Evolutionary conservation across 768 basidiomycete species (phyloP), one percentile per base, ranked within the genome.

Genomic region (Leccinum subtestaceum): DNA sequence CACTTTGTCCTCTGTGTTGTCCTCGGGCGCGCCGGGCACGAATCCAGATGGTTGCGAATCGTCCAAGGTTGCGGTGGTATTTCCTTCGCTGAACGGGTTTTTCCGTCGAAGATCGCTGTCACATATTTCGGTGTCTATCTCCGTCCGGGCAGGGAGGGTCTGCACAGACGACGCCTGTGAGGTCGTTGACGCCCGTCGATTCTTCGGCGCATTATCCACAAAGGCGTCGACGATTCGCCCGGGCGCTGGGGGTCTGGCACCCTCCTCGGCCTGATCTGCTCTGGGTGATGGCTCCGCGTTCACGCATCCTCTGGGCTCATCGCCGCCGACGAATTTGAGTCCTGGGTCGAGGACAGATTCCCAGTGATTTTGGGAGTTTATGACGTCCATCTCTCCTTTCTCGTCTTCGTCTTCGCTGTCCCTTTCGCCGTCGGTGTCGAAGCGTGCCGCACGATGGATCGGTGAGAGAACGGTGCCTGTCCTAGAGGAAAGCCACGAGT

Each of bases 331-430:
- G 38, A 60, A 59, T 57, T 55, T 9, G 2, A 51, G 53, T 9
- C 27, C 54, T 15, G 64, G 56, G 15, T 50, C 69, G 25, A 64
- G 66, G 17, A 69, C 59, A 49, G 64, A 67, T 61, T 47, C 64
- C n/a, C 67, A 67, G 4, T 67, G 67, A 25, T 71, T 71, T 34
- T 71, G 70, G 67, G 65, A 65, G 23, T 57, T 63, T 23, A 48
- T 58, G 27, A 55, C 36, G 2, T 60, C 62, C 1, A 11, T 58
- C 6, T 63, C 65, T 5, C 66, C 69, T 25, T 67, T 54, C 25
- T 60, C 57, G 50, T 60, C 65, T 11, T 58, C 52, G 25, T 65
- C 65, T 23, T 65, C 62, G 1, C 56, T 55, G 9, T 51, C 63
- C 23, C 21, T 60, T 23, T 67, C 68, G 6, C 62, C 63, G 1